Conservation (phyloP, 495 filamentous ascomycete genomes). For the Mytilinidion resinicola region DNA sequence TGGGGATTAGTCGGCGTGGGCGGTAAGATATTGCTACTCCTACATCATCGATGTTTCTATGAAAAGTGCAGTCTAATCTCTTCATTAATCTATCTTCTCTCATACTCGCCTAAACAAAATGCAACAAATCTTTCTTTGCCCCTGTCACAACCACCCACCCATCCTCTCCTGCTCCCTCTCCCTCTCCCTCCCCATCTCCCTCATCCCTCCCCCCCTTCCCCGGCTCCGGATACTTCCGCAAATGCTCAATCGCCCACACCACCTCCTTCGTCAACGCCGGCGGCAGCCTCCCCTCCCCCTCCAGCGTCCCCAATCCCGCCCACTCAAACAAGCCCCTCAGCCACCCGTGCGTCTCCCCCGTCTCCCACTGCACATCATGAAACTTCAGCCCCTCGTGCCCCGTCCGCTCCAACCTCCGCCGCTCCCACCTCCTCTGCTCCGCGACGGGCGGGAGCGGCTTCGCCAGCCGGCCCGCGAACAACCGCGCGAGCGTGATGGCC, state of each 20-base stretch:
- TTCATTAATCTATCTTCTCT: too few relatives aligned
- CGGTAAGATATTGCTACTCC: too few relatives aligned
- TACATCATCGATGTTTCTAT: too few relatives aligned
- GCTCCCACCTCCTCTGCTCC: constrained; percentile 42
- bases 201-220: constrained; percentile 23
- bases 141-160: constrained; percentile 5
- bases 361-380: constrained; percentile 45
- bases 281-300: constrained; percentile 41
- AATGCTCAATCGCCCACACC: constrained; percentile 45
- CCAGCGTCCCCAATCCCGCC: constrained; percentile 39
- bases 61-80: too few relatives aligned
- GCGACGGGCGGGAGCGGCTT: constrained; percentile 29
- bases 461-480: constrained; percentile 38
- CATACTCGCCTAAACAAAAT: constrained; percentile 22
- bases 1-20: too few relatives aligned
- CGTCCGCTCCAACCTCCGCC: constrained; percentile 24
- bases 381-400: constrained; percentile 36
- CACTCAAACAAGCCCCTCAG: constrained; percentile 39
- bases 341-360: constrained; percentile 41
- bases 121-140: constrained; percentile 3
- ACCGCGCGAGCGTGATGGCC: constrained; percentile 43
- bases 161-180: background rate
- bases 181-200: constrained; percentile 16
- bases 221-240: constrained; percentile 45
- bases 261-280: constrained; percentile 39